Evolutionary conservation across 306 rosid species (phyloP), one percentile per base, ranked within the genome.

Genomic region (Dalbergia cultrata): DNA sequence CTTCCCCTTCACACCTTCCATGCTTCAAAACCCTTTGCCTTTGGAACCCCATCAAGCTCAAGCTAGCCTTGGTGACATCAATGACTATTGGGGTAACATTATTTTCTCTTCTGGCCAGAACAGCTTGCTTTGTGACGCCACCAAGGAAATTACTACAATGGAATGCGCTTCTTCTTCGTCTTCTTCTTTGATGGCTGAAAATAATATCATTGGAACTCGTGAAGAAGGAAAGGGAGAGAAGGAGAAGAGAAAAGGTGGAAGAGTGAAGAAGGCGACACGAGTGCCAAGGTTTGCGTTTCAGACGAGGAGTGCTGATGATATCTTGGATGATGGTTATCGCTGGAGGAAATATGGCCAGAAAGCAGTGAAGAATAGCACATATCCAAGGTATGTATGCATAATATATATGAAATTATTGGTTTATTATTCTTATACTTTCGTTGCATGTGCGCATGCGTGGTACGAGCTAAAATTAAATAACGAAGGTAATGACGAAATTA

Each of bases 271-370:
- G 68, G 75, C 80, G 3, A 82, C 34, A 41, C 67, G 85, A 13
- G 86, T 82, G n/a, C 97, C 97, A 0, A 90, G 98, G 92, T 90
- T 94, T 78, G 98, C 91, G 5, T 94, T 94, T 81, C 97, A 94
- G 86, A 94, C 98, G 0, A 85, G 94, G 69, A 94, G 97, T 73
- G 92, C 82, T 3, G 97, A 94, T 78, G 98, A 92, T 81, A 91
- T 94, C 71, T 91, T 94, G 45, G 98, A 94, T n/a, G 97, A 94
- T 74, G 98, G 98, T 5, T 94, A 88, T 53, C 94, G 97, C n/a
- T 94, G 98, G 98, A 90, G 98, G 73, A 94, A 94, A 70, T 94
- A 94, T 78, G 98, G 98, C 1, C 98, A 94, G 85, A 94, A 94
- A 86, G 87, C 97, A 71, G 98, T 94, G 61, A 94, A 94, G 86